Evolutionary conservation across 2,329 filamentous ascomycete genomes (phyloP), one percentile per base, ranked within the genome.

Genomic region (Ceratocystiopsis brevicomis): DNA sequence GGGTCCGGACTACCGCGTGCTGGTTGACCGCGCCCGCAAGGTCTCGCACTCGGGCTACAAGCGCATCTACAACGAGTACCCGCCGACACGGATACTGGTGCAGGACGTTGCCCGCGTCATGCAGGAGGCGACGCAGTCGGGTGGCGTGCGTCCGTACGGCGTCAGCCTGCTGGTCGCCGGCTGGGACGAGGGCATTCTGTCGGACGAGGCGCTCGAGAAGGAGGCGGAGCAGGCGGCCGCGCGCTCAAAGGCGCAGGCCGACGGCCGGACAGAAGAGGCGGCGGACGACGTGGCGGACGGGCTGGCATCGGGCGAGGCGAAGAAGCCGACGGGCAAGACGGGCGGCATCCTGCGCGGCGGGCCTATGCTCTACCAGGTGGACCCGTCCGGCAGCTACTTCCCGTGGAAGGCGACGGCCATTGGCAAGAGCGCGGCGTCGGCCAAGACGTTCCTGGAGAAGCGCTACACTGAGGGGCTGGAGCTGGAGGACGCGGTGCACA

Each of bases 31-130:
- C 64, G 90, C 90, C 54, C 86, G 90, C 59, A 98, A 96, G 66
- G 90, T 95, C 53, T 94, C 87, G 45, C 90, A 98, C 67, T 93
- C 90, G 40, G 81, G 79, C 62, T 98, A 98, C 78, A 98, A 98
- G 76, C 85, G 90, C 63, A 87, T 98, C 68, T 98, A 98, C 72
- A 98, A 98, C 67, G 90, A 98, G 68, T 98, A 98, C 68, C 90
- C 90, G n/a, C 90, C 90, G 6, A 98, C 90, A 45, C 79, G 90
- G 61, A 98, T 98, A 80, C 75, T 98, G 66, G 90, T 98, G 45
- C 90, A 98, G 65, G 90, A 98, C 57, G 87, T 98, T 45, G 90
- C 90, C 47, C 76, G 86, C 51, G 88, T 96, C 52, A 95, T 98
- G 80, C 90, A 98, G 66, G 90, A 98, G 66, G 90, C 90, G 48